Percentiles rank a stretch among this genome's conserved stretches.
Evolutionary conservation across 306 rosid species (phyloP).

Genomic region (Gastrolobium bilobum): DNA sequence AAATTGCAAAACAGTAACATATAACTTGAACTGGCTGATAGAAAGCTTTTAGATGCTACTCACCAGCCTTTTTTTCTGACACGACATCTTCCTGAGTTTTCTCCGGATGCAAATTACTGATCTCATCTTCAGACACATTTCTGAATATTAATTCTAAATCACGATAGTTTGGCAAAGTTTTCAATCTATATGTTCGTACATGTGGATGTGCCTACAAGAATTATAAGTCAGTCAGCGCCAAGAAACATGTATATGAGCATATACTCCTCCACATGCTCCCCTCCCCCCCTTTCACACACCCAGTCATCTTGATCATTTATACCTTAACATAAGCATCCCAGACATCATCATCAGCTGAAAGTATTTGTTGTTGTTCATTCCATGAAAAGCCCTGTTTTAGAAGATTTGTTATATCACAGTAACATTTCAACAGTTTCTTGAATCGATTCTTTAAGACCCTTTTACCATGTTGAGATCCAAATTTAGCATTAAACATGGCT

Average conservation of each 20-base stretch:
- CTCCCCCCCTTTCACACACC: slow-evolving; percentile 13
- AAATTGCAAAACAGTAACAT: slow-evolving; percentile 10
- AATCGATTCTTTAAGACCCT: slow-evolving; percentile 75
- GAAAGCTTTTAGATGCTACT: slow-evolving; percentile 47
- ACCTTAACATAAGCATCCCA: slow-evolving; percentile 86
- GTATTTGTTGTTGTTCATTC: slow-evolving; percentile 70
- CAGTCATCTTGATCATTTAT: slow-evolving; percentile 24
- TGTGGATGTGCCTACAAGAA: slow-evolving; percentile 67
- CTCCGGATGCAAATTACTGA: slow-evolving; percentile 53
- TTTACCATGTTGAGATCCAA: slow-evolving; percentile 70
- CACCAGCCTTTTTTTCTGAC: slow-evolving; percentile 62
- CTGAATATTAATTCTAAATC: slow-evolving; percentile 73
- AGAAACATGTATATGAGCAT: slow-evolving; percentile 23
- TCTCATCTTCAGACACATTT: slow-evolving; percentile 54
- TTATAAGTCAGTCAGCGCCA: slow-evolving; percentile 28
- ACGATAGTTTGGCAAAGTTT: slow-evolving; percentile 71
- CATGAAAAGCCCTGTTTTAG: slow-evolving; percentile 71
- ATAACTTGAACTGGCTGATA: slow-evolving; percentile 8
- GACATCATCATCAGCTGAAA: slow-evolving; percentile 68
- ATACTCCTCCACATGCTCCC: slow-evolving; percentile 31
- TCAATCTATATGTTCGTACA: slow-evolving; percentile 73
- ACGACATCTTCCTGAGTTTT: slow-evolving; percentile 53
- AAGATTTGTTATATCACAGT: slow-evolving; percentile 61
- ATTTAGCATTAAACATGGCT: slow-evolving; percentile 65
- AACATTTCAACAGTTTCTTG: slow-evolving; percentile 74